These are phyloP conservation scores for Taiwanofungus camphoratus DNA, from an alignment of 1,284 basidiomycete species.

Conservation along the genomic window DNA sequence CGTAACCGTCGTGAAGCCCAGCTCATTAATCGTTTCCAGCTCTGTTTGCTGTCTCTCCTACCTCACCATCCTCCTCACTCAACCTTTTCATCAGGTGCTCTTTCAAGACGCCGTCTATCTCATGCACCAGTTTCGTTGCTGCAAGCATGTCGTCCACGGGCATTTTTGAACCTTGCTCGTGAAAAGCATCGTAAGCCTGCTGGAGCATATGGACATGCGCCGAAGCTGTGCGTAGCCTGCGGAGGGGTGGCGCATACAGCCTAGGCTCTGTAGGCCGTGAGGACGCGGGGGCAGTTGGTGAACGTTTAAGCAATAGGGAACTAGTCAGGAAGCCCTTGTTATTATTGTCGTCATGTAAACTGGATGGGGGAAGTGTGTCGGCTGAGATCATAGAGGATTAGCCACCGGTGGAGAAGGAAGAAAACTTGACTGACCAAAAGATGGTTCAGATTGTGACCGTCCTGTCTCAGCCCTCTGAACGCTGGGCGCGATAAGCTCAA, in stretches of 20 bases:
- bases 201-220: constrained; percentile 13
- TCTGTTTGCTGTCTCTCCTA: not conserved
- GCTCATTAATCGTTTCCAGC: too few species aligned
- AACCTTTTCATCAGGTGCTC: constrained; percentile 13
- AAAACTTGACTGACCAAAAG: too few species aligned
- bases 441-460: too few species aligned
- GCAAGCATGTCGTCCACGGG: constrained; percentile 14
- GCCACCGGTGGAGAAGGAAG: too few species aligned
- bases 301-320: not conserved
- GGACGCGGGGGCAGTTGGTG: not conserved
- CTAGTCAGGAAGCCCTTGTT: too few species aligned
- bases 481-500: not conserved
- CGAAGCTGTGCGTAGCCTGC: constrained; percentile 12
- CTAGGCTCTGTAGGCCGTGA: not conserved
- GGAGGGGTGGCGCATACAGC: constrained; percentile 3
- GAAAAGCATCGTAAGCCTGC: constrained; percentile 12
- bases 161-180: constrained; percentile 17
- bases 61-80: not conserved
- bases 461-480: not conserved
- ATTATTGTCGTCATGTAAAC: too few species aligned
- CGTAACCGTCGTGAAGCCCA: too few species aligned
- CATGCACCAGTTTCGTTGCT: constrained; percentile 12
- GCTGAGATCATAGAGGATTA: too few species aligned
- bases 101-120: constrained; percentile 12
- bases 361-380: too few species aligned